phyloP scores from a whole-genome alignment of 2,329 filamentous ascomycete species.

The Xenoacremonium recifei region DNA sequence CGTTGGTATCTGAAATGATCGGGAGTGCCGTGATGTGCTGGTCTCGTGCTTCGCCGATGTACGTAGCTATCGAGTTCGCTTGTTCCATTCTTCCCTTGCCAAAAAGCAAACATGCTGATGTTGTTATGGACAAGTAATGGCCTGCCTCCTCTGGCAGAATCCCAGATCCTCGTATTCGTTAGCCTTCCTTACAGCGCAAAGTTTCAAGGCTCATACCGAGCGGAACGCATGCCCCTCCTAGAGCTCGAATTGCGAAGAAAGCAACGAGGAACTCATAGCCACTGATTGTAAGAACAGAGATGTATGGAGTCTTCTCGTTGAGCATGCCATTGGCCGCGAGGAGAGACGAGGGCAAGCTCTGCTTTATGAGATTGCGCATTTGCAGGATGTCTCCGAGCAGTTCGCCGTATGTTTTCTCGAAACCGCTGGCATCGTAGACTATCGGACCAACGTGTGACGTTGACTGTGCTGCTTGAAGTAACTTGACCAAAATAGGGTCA shows the following conservation, averaged over 20 bases:
- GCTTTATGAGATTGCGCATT: constrained; percentile 10
- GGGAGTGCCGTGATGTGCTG: background rate
- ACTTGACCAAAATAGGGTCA: background rate
- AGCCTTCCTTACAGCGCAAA: background rate
- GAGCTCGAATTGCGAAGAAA: constrained; percentile 17
- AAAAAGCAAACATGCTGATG: background rate
- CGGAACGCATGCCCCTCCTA: constrained; percentile 16
- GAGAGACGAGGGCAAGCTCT: constrained; percentile 3
- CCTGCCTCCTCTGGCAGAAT: constrained; percentile 14
- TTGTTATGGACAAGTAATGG: constrained; percentile 7
- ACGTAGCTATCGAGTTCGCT: background rate
- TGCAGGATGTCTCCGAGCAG: constrained; percentile 18
- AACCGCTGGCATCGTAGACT: constrained; percentile 5
- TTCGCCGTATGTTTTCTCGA: constrained; percentile 18
- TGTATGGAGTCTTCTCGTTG: constrained; percentile 5
- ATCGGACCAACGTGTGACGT: background rate
- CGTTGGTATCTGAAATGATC: background rate
- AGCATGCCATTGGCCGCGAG: constrained; percentile 9
- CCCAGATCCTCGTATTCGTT: constrained; percentile 3
- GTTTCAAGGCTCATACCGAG: constrained; percentile 7
- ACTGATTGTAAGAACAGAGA: constrained; percentile 11
- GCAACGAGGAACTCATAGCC: constrained; percentile 25
- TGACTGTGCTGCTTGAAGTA: background rate
- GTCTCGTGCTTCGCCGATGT: background rate
- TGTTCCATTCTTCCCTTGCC: background rate